These are phyloP conservation scores for Fistulifera solaris DNA, from an alignment of 108 stramenopile genomes.

Conservation along the genomic window DNA sequence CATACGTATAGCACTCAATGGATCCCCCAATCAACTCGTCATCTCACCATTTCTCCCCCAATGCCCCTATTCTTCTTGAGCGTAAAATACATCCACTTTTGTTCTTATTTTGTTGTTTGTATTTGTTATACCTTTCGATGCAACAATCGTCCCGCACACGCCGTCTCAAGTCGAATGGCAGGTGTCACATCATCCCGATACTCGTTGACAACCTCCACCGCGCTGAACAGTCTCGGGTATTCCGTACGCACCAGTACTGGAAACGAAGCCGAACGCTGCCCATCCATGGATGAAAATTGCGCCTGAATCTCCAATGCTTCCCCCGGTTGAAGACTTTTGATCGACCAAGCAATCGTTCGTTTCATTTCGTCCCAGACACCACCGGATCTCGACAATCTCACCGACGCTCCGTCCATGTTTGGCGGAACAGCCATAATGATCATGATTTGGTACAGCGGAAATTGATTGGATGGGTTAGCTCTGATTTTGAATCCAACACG, in stretches of 20 bases:
- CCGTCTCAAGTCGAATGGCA: slow-evolving; percentile 1
- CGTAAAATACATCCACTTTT: too few species aligned
- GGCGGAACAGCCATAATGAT: slow-evolving; percentile 50
- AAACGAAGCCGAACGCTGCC: background rate
- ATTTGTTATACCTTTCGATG: slow-evolving; percentile 9
- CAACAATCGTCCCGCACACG: background rate
- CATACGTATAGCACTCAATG: too few species aligned
- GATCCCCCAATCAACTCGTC: too few species aligned
- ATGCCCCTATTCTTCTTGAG: too few species aligned
- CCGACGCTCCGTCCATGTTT: slow-evolving; percentile 27
- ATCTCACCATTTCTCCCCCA: too few species aligned
- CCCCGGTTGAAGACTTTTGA: slow-evolving; percentile 24
- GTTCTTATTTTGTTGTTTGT: background rate
- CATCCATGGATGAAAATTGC: slow-evolving; percentile 14
- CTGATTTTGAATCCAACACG: slow-evolving; percentile 42
- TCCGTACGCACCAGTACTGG: slow-evolving; percentile 6
- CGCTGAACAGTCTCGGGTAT: background rate
- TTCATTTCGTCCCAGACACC: slow-evolving; percentile 58
- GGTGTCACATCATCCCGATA: background rate
- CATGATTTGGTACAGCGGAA: slow-evolving; percentile 21
- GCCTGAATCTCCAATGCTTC: slow-evolving; percentile 37
- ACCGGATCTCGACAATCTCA: slow-evolving; percentile 27
- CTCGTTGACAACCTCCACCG: slow-evolving; percentile 1
- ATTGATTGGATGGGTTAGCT: slow-evolving; percentile 39
- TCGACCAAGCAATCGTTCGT: slow-evolving; percentile 34